phyloP scores from a whole-genome alignment of 1,284 basidiomycete genomes.

The Apiotrichum sp. region DNA sequence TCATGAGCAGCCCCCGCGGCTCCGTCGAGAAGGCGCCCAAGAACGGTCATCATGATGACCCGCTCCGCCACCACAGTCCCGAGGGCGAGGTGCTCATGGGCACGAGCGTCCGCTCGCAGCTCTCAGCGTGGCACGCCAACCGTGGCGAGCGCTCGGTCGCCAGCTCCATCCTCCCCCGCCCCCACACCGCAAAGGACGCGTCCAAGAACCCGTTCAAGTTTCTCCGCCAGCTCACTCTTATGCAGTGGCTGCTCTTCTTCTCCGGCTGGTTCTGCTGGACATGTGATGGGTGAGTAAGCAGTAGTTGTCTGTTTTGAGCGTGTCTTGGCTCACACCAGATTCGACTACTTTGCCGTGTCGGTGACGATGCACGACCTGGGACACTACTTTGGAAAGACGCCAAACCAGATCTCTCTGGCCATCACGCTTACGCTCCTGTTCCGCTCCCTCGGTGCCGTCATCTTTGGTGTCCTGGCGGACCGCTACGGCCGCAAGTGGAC shows the following conservation, averaged over 20 bases:
- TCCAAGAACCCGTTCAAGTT: slow-evolving; percentile 44
- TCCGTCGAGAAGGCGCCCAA: too few relatives aligned
- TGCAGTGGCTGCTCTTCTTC: slow-evolving; percentile 52
- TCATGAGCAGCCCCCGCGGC: too few relatives aligned
- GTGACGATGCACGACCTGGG: slow-evolving; percentile 53
- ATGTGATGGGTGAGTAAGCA: slow-evolving; percentile 26
- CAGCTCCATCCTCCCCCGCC: slow-evolving; percentile 16
- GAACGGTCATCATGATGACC: too few relatives aligned
- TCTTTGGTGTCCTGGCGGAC: slow-evolving; percentile 72
- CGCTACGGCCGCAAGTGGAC: slow-evolving; percentile 92
- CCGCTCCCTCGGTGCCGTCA: slow-evolving; percentile 76
- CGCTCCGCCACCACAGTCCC: too few relatives aligned
- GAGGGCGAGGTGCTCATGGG: too few relatives aligned
- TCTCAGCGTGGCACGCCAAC: slow-evolving; percentile 35
- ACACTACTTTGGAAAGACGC: slow-evolving; percentile 34
- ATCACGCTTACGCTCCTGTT: slow-evolving; percentile 92
- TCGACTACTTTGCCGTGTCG: slow-evolving; percentile 22
- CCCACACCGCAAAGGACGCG: slow-evolving; percentile 12
- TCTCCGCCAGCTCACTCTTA: slow-evolving; percentile 45
- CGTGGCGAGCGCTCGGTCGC: slow-evolving; percentile 25
- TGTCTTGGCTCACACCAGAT: slow-evolving; percentile 10
- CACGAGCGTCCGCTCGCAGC: slow-evolving; percentile 15
- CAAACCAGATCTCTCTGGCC: slow-evolving; percentile 53
- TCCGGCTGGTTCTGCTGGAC: slow-evolving; percentile 59
- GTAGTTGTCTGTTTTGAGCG: too few relatives aligned